Evolutionary conservation across 768 basidiomycete species (phyloP).

Genomic region (Psilocybe subaeruginosa): DNA sequence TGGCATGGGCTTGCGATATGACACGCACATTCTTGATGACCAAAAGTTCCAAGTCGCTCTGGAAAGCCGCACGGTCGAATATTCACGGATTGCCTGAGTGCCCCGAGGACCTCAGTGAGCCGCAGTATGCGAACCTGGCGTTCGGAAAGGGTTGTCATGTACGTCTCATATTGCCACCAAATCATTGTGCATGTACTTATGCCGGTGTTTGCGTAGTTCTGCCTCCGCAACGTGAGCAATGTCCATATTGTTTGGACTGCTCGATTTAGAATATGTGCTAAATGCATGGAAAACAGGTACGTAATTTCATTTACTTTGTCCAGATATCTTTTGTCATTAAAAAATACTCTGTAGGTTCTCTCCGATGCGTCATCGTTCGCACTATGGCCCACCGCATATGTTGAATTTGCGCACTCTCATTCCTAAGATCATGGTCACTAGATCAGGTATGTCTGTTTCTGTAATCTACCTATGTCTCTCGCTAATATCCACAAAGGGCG

Average conservation of each 20-base stretch:
- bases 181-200: background rate
- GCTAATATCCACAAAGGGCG: too few relatives aligned
- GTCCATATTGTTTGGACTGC: background rate
- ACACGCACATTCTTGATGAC: background rate
- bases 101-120: background rate
- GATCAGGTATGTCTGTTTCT: too few relatives aligned
- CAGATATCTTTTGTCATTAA: too few relatives aligned
- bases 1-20: background rate
- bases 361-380: too few relatives aligned
- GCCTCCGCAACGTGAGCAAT: background rate
- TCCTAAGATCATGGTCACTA: too few relatives aligned
- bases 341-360: background rate
- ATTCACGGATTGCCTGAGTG: background rate
- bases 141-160: background rate
- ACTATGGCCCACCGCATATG: too few relatives aligned
- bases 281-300: background rate
- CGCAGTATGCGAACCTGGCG: background rate
- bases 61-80: background rate
- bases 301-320: background rate
- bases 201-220: background rate
- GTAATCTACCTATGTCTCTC: too few relatives aligned
- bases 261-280: background rate
- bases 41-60: background rate
- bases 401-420: too few relatives aligned
- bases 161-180: background rate